Evolutionary conservation across 805 yeast genomes (phyloP), one percentile per base, ranked within the genome.

Genomic region (Saccharomyces mikatae): DNA sequence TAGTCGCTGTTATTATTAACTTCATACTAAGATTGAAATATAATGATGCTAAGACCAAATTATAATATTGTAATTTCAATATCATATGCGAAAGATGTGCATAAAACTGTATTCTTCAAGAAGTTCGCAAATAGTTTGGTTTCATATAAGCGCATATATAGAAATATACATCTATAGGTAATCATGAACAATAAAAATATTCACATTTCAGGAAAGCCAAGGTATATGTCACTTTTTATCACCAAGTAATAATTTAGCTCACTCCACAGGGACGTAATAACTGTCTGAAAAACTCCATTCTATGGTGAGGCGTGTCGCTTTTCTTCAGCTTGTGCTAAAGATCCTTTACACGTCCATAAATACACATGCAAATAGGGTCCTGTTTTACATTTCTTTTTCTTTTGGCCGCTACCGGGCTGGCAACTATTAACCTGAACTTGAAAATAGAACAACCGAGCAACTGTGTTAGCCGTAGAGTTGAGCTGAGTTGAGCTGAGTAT

Each of bases 1-100:
- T 94, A 60, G 82, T 90, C 49, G 97, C 99, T 0, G 97, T 94
- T 51, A 86, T 94, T 48, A 88, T 94, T 61, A 94, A 94, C 77
- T 94, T 94, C 68, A 76, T 90, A 32, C 76, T 94, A 69, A 87
- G 98, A 73, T 58, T 70, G 59, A 70, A 65, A 48, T 62, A 64
- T 53, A 60, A 59, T 32, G 49, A 58, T 26, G 54, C 44, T 21
- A 6, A 36, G 5, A 14, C 24, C 14, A 29, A 26, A 2, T 28
- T 27, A 30, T 26, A 41, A 27, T 8, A 27, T 46, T 26, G 48
- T 24, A 24, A 10, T 46, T 26, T 29, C 29, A 22, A 24, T 46
- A 5, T 26, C 48, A n/a, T 46, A 46, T 10, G 21, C 21, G 22
- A 14, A 8, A 13, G 10, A 6, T 24, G 29, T 22, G 29, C 44